Conservation (phyloP, 1,284 basidiomycete genomes). For the Trichosporon sp. region DNA sequence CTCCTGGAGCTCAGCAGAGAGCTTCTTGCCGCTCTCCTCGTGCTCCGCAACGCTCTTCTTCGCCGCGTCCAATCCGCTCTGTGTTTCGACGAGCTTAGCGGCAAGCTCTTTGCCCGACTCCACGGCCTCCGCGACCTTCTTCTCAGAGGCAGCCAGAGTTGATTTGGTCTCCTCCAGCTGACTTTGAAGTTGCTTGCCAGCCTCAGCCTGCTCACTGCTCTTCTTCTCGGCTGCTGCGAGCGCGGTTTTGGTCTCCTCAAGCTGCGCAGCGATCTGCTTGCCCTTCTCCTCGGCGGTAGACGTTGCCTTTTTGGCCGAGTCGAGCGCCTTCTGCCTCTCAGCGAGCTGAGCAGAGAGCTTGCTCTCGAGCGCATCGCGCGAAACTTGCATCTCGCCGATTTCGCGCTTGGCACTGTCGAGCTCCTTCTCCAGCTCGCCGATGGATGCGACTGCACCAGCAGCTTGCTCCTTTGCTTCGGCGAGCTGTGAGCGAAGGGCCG, state of each 20-base stretch:
- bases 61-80: not conserved
- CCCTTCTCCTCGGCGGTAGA: slow-evolving; percentile 17
- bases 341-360: slow-evolving; percentile 8
- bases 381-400: slow-evolving; percentile 15
- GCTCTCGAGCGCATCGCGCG: slow-evolving; percentile 27
- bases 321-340: slow-evolving; percentile 17
- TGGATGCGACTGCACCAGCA: not conserved
- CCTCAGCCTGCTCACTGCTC: not conserved
- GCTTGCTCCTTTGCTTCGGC: not conserved
- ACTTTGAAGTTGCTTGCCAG: slow-evolving; percentile 21
- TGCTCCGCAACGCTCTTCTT: not conserved
- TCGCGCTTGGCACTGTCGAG: slow-evolving; percentile 17
- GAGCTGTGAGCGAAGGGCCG: not conserved
- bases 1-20: slow-evolving; percentile 21
- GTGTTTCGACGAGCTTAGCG: not conserved
- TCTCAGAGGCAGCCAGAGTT: not conserved
- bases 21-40: slow-evolving; percentile 18
- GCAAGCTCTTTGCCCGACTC: not conserved
- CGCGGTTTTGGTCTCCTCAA: slow-evolving; percentile 29
- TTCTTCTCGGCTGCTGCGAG: slow-evolving; percentile 20
- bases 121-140: not conserved
- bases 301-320: slow-evolving; percentile 17
- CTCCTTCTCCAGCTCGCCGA: slow-evolving; percentile 9
- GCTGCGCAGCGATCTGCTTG: slow-evolving; percentile 15
- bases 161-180: slow-evolving; percentile 23